Conservation (phyloP, 805 yeast species). For the Priceomyces medius region DNA sequence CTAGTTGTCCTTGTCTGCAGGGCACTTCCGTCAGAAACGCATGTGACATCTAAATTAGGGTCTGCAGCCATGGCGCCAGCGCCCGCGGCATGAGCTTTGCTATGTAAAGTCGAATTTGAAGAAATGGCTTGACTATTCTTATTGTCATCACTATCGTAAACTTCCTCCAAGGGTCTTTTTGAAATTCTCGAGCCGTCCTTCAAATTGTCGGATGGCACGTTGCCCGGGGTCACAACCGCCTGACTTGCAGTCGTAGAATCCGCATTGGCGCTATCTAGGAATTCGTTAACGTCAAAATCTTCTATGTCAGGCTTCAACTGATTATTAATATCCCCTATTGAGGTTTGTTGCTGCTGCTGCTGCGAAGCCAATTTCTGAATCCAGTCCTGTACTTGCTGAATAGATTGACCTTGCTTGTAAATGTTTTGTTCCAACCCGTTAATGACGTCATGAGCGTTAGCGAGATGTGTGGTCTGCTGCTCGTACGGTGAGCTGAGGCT, state of each 20-base stretch:
- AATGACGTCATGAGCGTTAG: constrained; percentile 18
- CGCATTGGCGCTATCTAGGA: constrained; percentile 17
- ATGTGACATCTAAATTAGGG: too few relatives aligned
- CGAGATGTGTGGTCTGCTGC: constrained; percentile 4
- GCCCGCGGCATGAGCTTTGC: not conserved
- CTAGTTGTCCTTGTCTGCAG: not conserved
- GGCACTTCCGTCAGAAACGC: too few relatives aligned
- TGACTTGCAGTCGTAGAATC: constrained; percentile 1
- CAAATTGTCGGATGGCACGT: constrained; percentile 9
- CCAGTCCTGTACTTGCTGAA: constrained; percentile 60
- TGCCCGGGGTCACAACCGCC: constrained; percentile 8
- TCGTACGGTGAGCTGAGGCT: constrained; percentile 1
- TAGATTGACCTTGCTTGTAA: constrained; percentile 49
- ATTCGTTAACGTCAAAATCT: constrained; percentile 36
- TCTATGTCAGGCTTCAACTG: constrained; percentile 14
- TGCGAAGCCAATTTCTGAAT: constrained; percentile 36
- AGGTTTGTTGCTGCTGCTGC: constrained; percentile 18
- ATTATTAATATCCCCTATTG: constrained; percentile 10
- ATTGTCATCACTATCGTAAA: constrained; percentile 11
- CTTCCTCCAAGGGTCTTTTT: constrained; percentile 17
- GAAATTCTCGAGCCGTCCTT: constrained; percentile 3
- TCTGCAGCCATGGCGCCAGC: not conserved
- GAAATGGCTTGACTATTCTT: not conserved
- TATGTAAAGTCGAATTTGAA: not conserved
- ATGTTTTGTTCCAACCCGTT: constrained; percentile 48